A percentile compares a stretch with the other conserved stretches of the same genome.
Conservation (phyloP, 768 basidiomycete genomes). For the Rhizopogon rudus region DNA sequence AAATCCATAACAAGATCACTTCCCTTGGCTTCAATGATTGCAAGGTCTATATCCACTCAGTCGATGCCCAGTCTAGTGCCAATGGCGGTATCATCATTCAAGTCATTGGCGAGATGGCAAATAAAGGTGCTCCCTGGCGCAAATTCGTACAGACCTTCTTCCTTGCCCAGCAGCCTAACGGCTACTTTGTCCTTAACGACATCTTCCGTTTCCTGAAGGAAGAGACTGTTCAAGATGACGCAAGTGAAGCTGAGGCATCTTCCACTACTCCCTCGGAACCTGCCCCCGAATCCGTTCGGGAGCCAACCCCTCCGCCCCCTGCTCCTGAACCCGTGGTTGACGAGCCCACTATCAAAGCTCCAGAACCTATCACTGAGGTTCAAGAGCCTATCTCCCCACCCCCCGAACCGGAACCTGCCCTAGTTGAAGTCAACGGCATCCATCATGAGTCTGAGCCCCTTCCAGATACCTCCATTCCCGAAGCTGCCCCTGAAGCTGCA, state of each 20-base stretch:
- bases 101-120: conserved; percentile 99
- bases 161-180: conserved; percentile 98
- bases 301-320: conserved; percentile 33
- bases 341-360: conserved; percentile 22
- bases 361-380: conserved; percentile 27
- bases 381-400: conserved; percentile 39
- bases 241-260: conserved; percentile 40
- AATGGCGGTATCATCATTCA: conserved; percentile 98
- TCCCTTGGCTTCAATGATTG: conserved; percentile 93
- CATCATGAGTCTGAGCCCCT: conserved; percentile 31
- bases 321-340: conserved; percentile 17
- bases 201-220: conserved; percentile 99
- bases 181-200: conserved; percentile 99
- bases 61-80: conserved; percentile 94
- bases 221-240: conserved; percentile 82
- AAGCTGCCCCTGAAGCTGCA: conserved; percentile 24
- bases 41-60: conserved; percentile 98
- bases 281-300: conserved; percentile 22
- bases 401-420: conserved; percentile 32
- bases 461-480: conserved; percentile 13
- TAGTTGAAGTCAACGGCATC: conserved; percentile 36
- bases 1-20: conserved; percentile 96
- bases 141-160: conserved; percentile 99
- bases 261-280: conserved; percentile 28
- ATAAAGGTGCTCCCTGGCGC: conserved; percentile 86